Evolutionary conservation across 1,139 yeast genomes (phyloP), one percentile per base, ranked within the genome.

Genomic region (Saccharomycopsis crataegensis): DNA sequence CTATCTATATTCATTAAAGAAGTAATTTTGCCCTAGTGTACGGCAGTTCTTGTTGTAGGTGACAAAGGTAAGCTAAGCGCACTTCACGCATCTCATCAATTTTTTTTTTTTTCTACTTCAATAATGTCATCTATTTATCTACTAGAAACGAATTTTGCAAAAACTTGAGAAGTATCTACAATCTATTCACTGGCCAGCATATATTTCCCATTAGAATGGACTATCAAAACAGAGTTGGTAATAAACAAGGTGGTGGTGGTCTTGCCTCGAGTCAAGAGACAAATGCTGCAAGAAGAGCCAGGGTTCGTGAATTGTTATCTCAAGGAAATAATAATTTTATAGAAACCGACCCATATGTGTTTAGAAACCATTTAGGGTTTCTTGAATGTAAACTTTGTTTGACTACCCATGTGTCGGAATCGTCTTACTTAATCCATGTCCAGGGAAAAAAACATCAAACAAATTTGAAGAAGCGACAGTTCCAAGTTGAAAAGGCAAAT

Each of bases 391-490:
- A 78, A 47, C 71, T 88, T 37, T 89, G 96, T 64, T 68, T 82
- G 37, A 88, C 96, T 1, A 76, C 86, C 0, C 96, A 88, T 67
- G 73, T 77, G 33, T 79, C 82, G 37, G 91, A 85, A 58, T 78
- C 87, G n/a, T 82, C 90, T 8, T 89, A 86, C 63, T 71, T 88
- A 16, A 76, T 90, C 1, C 96, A 89, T 62, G 75, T 90, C 3
- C 86, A 88, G 49, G 96, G 96, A 2, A 75, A 78, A 57, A 84
- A 83, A 65, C 96, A 89, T 65, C 86, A 80, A 63, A 66, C 80
- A 60, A 84, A 82, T 60, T 70, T 88, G 46, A 84, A 83, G 60
- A 75, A 79, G 55, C 70, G 96, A 12, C 55, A 56, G 40, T 33
- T 34, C n/a, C 42, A 40, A n/a, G 14, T 54, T 3, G 53, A 54